Percentiles rank a stretch among this genome's conserved stretches.
These are phyloP conservation scores for Seiridium cupressi DNA, from an alignment of 2,329 filamentous ascomycete species.

Conservation along the genomic window DNA sequence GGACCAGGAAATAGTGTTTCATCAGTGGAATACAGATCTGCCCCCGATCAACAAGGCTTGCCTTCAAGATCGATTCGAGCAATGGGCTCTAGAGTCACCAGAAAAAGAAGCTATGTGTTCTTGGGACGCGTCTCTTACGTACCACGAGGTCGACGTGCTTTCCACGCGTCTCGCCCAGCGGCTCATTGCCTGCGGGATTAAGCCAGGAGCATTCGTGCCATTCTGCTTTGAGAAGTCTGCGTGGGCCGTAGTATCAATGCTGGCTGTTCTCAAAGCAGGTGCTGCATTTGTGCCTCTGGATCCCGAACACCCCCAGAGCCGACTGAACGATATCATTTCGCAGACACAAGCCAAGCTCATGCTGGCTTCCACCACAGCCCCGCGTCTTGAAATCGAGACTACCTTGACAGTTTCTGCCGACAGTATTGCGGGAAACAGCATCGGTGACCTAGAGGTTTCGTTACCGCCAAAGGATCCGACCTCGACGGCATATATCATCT, in stretches of 20 bases:
- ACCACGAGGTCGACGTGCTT: slow-evolving; percentile 23
- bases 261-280: slow-evolving; percentile 33
- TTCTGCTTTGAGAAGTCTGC: slow-evolving; percentile 33
- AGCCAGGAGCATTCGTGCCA: slow-evolving; percentile 27
- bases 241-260: slow-evolving; percentile 29
- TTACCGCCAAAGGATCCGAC: slow-evolving; percentile 1
- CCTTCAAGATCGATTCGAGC: slow-evolving; percentile 2
- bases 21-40: slow-evolving; percentile 3
- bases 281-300: slow-evolving; percentile 33
- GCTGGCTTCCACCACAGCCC: slow-evolving; percentile 3
- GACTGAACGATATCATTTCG: slow-evolving; percentile 31
- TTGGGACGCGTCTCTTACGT: slow-evolving; percentile 29
- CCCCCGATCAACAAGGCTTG: background rate
- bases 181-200: slow-evolving; percentile 22
- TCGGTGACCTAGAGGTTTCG: no score
- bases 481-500: slow-evolving; percentile 3
- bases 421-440: background rate
- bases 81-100: background rate
- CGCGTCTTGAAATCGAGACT: background rate
- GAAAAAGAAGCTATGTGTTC: slow-evolving; percentile 17
- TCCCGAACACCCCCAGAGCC: slow-evolving; percentile 29
- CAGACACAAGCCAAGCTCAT: slow-evolving; percentile 16
- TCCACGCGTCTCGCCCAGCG: slow-evolving; percentile 21
- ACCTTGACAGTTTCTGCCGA: background rate
- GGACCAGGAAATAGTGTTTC: slow-evolving; percentile 7